These are phyloP conservation scores for Saitozyma podzolica DNA, from an alignment of 768 basidiomycete genomes.

Conservation along the genomic window DNA sequence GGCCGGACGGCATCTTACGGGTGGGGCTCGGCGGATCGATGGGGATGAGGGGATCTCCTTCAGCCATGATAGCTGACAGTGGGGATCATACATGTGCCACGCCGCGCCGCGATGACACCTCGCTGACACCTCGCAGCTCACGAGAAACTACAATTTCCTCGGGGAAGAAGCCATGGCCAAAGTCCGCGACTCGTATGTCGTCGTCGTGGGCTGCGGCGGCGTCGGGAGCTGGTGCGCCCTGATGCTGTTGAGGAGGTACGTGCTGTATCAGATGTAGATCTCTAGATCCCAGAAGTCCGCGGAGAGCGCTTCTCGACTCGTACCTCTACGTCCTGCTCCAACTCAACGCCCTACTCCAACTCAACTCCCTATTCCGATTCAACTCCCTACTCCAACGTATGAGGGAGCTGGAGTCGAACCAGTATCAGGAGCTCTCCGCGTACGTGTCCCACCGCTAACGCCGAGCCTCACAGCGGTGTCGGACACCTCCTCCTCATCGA, in stretches of 20 bases:
- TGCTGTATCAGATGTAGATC: conserved; percentile 20
- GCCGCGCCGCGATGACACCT: conserved; percentile 2
- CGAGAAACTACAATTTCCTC: conserved; percentile 92
- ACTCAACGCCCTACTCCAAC: background rate
- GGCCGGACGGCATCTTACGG: background rate
- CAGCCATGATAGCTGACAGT: background rate
- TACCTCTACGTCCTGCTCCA: background rate
- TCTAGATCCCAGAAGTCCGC: no score
- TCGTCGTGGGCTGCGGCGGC: conserved; percentile 91
- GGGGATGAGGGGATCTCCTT: background rate
- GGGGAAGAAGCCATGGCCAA: conserved; percentile 83
- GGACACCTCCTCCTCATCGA: conserved; percentile 49
- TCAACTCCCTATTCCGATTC: no score
- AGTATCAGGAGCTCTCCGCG: background rate
- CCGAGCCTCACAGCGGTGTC: conserved; percentile 44
- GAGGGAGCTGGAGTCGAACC: no score
- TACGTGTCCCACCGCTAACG: background rate
- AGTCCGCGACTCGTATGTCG: conserved; percentile 72
- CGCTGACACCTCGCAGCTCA: conserved; percentile 70
- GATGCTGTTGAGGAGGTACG: conserved; percentile 87
- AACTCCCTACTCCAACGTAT: no score
- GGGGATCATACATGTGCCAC: background rate
- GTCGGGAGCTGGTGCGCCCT: conserved; percentile 95
- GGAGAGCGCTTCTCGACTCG: background rate
- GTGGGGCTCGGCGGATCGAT: background rate